A percentile compares a stretch with the other conserved stretches of the same genome.
Evolutionary conservation across 805 yeast species (phyloP).

Genomic region (Cyberlindnera galapagoensis): DNA sequence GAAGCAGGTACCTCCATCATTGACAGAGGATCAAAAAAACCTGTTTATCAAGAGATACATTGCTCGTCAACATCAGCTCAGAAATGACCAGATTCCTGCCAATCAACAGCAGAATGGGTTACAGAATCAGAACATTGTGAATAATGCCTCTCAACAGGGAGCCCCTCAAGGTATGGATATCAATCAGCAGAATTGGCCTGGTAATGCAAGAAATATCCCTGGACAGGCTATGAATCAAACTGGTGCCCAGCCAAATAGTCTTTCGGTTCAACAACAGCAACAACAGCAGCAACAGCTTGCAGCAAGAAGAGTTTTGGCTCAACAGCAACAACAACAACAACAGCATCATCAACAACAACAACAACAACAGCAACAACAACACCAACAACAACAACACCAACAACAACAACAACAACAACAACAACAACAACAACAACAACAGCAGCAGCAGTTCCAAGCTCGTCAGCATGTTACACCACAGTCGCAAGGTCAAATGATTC

Average conservation of each 20-base stretch:
- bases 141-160: too few relatives aligned
- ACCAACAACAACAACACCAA: constrained; percentile 4
- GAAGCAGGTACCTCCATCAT: constrained; percentile 16
- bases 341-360: constrained; percentile 11
- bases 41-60: constrained; percentile 20
- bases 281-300: constrained; percentile 6
- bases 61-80: constrained; percentile 21
- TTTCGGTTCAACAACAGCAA: constrained; percentile 2
- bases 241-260: constrained; percentile 2
- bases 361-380: constrained; percentile 12
- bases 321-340: constrained; percentile 11
- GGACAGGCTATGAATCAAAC: not conserved
- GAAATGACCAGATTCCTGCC: constrained; percentile 7
- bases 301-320: not conserved
- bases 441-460: constrained; percentile 5
- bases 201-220: not conserved
- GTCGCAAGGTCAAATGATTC: constrained; percentile 3
- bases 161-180: not conserved
- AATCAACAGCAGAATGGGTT: constrained; percentile 7
- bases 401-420: constrained; percentile 1
- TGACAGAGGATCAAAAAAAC: constrained; percentile 22
- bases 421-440: constrained; percentile 5
- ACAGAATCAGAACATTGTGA: too few relatives aligned
- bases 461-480: constrained; percentile 18
- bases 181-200: too few relatives aligned